A percentile compares a stretch with the other conserved stretches of the same genome.
phyloP scores from a whole-genome alignment of 2,329 filamentous ascomycete species.

The Ascochyta koolunga region DNA sequence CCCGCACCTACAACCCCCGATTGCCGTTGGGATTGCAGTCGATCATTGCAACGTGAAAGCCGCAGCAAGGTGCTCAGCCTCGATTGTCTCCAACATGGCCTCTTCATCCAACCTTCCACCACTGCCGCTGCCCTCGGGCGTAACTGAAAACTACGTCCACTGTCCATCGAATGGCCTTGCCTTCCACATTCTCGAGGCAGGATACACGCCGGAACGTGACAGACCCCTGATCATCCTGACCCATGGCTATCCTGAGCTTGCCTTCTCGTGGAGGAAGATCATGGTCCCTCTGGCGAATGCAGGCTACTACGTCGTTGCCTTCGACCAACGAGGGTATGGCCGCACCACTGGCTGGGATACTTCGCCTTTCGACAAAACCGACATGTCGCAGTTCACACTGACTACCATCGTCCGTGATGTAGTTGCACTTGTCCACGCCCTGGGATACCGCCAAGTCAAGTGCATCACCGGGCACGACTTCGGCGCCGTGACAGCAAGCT shows the following conservation, averaged over 20 bases:
- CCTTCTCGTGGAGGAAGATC: constrained; percentile 72
- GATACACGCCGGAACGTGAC: constrained; percentile 46
- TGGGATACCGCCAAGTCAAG: constrained; percentile 64
- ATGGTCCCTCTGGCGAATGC: constrained; percentile 63
- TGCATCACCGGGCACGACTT: constrained; percentile 72
- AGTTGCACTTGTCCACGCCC: constrained; percentile 63
- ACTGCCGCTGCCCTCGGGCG: constrained; percentile 60
- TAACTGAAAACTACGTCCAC: constrained; percentile 63
- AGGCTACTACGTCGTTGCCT: constrained; percentile 70
- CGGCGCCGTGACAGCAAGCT: constrained; percentile 65
- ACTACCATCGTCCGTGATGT: constrained; percentile 67
- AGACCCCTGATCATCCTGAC: constrained; percentile 66
- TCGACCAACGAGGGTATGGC: constrained; percentile 72
- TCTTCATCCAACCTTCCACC: constrained; percentile 42
- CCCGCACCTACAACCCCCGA: background rate
- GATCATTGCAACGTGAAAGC: background rate
- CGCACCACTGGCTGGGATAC: constrained; percentile 67
- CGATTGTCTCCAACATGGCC: background rate
- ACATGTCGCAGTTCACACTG: constrained; percentile 63
- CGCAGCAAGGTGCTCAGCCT: background rate
- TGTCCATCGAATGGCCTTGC: constrained; percentile 62
- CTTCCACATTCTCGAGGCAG: constrained; percentile 66
- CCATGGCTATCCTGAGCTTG: constrained; percentile 72
- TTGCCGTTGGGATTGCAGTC: background rate
- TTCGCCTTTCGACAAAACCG: constrained; percentile 57